Percentiles rank a stretch among this genome's conserved stretches.
These are phyloP conservation scores for Quercus ilex DNA, from an alignment of 306 rosid species.

Conservation along the genomic window DNA sequence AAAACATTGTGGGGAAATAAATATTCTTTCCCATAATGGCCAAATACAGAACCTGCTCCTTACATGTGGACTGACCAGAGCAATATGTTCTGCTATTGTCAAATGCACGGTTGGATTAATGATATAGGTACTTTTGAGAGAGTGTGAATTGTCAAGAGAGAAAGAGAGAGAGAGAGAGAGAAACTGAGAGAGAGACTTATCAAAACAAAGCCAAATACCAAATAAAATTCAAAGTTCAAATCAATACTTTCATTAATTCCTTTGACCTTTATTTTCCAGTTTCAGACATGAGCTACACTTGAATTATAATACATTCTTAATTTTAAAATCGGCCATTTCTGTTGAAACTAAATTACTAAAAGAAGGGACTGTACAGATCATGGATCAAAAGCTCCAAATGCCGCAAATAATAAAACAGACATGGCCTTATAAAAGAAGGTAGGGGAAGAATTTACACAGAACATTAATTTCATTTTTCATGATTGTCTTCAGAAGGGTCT, in stretches of 20 bases:
- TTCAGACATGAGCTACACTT: constrained; percentile 3
- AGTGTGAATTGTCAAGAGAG: not conserved
- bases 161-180: not conserved
- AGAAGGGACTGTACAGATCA: constrained; percentile 34
- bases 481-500: constrained; percentile 37
- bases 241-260: not conserved
- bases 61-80: not conserved
- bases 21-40: not conserved
- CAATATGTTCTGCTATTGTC: not conserved
- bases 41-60: not conserved
- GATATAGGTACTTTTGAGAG: not conserved
- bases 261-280: not conserved
- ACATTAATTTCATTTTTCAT: constrained; percentile 30
- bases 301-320: constrained; percentile 5
- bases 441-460: constrained; percentile 58
- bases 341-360: constrained; percentile 22
- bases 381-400: constrained; percentile 13
- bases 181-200: not conserved
- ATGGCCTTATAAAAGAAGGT: constrained; percentile 19
- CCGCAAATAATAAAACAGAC: constrained; percentile 20
- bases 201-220: not conserved
- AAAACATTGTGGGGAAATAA: no score
- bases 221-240: not conserved
- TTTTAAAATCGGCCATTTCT: constrained; percentile 23
- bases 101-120: not conserved